These are phyloP conservation scores for Solanum corneliomulleri DNA, from an alignment of 257 asterid genomes.

Conservation along the genomic window DNA sequence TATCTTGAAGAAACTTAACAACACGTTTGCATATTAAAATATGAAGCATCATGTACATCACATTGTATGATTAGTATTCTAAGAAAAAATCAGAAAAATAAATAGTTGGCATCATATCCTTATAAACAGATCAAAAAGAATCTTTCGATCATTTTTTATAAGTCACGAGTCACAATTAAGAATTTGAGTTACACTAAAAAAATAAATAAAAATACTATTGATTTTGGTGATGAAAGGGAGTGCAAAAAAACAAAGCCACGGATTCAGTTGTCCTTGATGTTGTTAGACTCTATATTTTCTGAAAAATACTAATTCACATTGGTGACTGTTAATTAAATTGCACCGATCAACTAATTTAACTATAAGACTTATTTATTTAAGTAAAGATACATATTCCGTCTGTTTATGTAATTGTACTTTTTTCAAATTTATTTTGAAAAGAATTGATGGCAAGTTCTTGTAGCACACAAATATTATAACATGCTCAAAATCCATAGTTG, in stretches of 20 bases:
- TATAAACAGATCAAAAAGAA: background rate
- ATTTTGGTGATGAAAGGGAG: background rate
- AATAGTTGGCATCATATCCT: background rate
- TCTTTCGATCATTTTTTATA: no score
- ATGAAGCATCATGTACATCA: background rate
- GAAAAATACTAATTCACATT: background rate
- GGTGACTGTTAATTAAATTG: background rate
- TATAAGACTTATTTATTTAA: background rate
- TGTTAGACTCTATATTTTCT: background rate
- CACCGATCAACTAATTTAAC: background rate
- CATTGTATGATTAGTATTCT: background rate
- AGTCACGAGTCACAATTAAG: no score
- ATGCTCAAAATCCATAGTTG: rapidly evolving
- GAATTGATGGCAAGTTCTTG: background rate
- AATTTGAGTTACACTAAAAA: background rate
- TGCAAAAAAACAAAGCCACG: background rate
- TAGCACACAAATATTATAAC: background rate
- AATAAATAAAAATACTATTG: no score
- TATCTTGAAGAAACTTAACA: background rate
- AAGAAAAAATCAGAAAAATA: background rate
- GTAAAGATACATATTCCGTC: background rate
- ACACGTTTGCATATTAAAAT: background rate
- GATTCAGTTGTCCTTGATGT: background rate
- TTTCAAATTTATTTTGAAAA: background rate
- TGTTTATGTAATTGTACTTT: background rate